Base-by-base conservation (phyloP, 148 eudicot genomes). In the Silene latifolia region DNA sequence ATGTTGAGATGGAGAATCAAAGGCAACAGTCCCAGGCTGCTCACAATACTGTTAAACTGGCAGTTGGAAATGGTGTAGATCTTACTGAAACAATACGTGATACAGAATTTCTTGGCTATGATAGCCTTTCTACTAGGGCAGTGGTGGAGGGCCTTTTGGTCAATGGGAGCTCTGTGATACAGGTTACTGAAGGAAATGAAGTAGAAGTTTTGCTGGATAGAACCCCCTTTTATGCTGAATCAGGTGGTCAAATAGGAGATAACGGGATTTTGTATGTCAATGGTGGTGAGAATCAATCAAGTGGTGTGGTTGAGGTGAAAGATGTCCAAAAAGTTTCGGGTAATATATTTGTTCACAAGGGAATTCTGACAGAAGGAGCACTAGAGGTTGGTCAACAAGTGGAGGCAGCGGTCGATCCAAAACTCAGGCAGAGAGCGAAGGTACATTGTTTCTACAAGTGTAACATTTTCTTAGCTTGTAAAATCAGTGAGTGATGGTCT, bases 201-300 rank as follows among this genome's bases (percentile, higher is more conserved):
- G 97, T 95, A 4, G 98, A 95, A 72, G 85, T 95, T 66, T 80
- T 95, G 75, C 87, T 95, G 51, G 82, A 95, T 65, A 87, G 87
- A 80, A 95, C 98, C 69, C 97, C 98, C 7, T 95, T 95, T 80
- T 95, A 95, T 86, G 98, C 98, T 74, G 98, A 95, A 83, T 95
- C 98, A 56, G 98, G 98, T 54, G 98, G 98, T 42, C 98, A 95
- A 88, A 90, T 95, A 79, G 97, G 97, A 80, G 98, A 95, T 63
- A 80, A 90, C 58, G 98, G 98, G 21, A 82, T 87, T 83, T 83
- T 95, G 32, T 86, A 85, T 83, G 81, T 86, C 62, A 81, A 80
- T 53, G 85, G 80, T 46, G 69, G 86, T 82, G 88, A 82, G 68
- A 80, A 81, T 58, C 77, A 53, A 70, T 75, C 81, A 64, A 83